Evolutionary conservation across 345 rosid species (phyloP).

Genomic region (Salix caprea): DNA sequence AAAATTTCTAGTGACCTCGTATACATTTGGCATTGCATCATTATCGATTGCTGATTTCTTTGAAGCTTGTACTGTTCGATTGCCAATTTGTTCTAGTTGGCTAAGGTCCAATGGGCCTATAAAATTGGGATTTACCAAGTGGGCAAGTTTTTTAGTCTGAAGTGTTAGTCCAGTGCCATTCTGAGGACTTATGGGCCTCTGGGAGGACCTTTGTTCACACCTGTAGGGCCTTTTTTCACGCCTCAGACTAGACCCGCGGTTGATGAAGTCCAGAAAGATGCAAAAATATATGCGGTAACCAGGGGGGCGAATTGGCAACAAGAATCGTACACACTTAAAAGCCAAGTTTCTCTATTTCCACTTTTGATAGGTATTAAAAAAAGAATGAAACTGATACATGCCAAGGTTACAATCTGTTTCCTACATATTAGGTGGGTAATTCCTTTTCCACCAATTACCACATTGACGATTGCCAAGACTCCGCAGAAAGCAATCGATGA

Average conservation of each 20-base stretch:
- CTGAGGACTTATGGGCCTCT: neutral
- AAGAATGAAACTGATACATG: neutral
- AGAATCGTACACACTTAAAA: neutral
- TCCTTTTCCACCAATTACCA: neutral
- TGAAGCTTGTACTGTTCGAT: neutral
- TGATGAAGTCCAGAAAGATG: neutral
- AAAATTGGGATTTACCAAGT: too few species aligned
- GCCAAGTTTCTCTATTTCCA: neutral
- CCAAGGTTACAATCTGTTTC: neutral
- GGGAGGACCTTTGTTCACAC: neutral
- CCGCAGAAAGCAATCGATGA: neutral
- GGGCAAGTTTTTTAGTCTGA: too few species aligned
- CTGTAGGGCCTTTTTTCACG: neutral
- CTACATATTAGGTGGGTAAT: neutral
- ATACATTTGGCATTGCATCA: too few species aligned
- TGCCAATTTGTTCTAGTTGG: neutral
- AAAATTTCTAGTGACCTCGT: too few species aligned
- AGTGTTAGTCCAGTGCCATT: too few species aligned
- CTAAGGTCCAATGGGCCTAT: too few species aligned
- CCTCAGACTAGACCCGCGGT: neutral
- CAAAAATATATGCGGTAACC: neutral
- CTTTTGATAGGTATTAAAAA: neutral
- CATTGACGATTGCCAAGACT: neutral
- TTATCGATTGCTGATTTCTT: neutral
- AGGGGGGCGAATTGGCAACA: neutral